A percentile compares a stretch with the other conserved stretches of the same genome.
Evolutionary conservation across 179 eudicot genomes (phyloP).

Genomic region (Silene coronaria): DNA sequence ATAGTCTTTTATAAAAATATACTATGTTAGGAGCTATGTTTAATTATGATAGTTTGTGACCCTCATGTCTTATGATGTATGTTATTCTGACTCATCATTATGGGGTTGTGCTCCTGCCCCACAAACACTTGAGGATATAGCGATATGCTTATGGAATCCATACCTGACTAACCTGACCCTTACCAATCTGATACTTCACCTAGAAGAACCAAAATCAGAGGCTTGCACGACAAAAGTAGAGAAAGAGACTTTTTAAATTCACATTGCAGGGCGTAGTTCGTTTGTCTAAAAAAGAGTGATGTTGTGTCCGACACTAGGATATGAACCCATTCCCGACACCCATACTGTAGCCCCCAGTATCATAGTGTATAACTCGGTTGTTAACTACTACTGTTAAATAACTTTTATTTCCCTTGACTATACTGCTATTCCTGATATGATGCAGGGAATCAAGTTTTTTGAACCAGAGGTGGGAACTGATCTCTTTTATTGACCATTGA

Average conservation of each 20-base stretch:
- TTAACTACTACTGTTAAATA: neutral
- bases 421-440: slow-evolving; percentile 21
- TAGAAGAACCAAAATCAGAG: neutral
- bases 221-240: neutral
- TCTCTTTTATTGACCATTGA: slow-evolving; percentile 19
- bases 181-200: neutral
- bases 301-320: neutral
- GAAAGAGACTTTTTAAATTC: neutral
- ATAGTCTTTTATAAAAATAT: neutral
- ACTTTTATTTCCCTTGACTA: neutral
- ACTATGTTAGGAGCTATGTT: neutral
- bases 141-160: no score
- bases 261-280: neutral
- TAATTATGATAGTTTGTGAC: neutral
- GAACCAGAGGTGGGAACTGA: slow-evolving; percentile 84
- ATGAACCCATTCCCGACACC: neutral
- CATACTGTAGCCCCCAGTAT: neutral
- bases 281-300: neutral
- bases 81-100: neutral
- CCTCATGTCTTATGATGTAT: neutral
- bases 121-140: neutral
- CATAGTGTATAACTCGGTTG: neutral
- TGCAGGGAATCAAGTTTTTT: slow-evolving; percentile 96
- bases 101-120: neutral
- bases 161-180: no score